Evolutionary conservation across 257 asterid species (phyloP).

Genomic region (Solanum medicagineum): DNA sequence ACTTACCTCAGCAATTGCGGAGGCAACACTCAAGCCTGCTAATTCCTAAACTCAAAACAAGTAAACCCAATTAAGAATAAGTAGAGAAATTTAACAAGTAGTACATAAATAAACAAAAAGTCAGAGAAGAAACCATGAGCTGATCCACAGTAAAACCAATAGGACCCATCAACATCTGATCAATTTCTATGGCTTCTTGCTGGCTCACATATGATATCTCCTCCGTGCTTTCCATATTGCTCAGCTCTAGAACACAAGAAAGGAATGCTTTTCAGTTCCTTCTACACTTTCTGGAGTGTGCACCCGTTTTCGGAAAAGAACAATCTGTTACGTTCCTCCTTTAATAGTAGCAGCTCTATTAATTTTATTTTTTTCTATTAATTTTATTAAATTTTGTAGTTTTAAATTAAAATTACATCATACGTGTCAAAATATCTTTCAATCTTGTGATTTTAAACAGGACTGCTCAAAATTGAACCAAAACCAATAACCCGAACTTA

Average conservation of each 20-base stretch:
- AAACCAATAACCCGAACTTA: too few species aligned
- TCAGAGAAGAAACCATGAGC: slow-evolving; percentile 39
- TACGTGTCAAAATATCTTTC: too few species aligned
- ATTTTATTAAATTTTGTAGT: too few species aligned
- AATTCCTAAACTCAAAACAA: slow-evolving; percentile 12
- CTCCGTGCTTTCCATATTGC: slow-evolving; percentile 16
- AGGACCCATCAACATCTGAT: slow-evolving; percentile 65
- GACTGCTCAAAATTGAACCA: too few species aligned
- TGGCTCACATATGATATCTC: slow-evolving; percentile 50
- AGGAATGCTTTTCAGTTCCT: neutral
- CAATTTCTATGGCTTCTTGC: slow-evolving; percentile 61
- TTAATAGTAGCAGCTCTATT: too few species aligned
- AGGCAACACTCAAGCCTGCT: slow-evolving; percentile 22
- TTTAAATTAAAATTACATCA: too few species aligned
- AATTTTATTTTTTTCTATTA: too few species aligned
- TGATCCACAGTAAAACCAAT: slow-evolving; percentile 68
- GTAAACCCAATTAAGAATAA: neutral
- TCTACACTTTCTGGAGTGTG: neutral
- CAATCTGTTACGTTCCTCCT: neutral
- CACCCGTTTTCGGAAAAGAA: neutral
- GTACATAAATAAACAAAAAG: neutral
- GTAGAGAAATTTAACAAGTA: neutral
- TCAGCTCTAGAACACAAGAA: neutral
- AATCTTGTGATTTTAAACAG: too few species aligned
- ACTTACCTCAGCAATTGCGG: slow-evolving; percentile 25